Percentiles rank a stretch among this genome's conserved stretches.
Conservation (phyloP, 805 yeast genomes). For the Monosporozyma unispora region DNA sequence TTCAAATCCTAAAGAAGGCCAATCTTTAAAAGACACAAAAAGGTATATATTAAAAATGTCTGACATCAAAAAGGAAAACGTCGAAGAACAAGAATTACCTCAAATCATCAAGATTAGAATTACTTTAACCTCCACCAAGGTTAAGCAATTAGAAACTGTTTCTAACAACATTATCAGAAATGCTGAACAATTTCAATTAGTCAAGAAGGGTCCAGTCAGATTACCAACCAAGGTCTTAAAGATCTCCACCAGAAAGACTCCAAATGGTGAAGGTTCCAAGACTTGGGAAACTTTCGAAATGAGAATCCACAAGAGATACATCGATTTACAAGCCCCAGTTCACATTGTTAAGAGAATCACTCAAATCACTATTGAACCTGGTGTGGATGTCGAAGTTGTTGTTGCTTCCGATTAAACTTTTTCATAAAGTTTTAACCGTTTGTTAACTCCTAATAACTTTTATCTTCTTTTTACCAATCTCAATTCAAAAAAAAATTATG, state of each 20-base stretch:
- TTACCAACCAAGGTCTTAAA: constrained; percentile 98
- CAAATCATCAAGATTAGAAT: constrained; percentile 96
- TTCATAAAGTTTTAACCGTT: not conserved
- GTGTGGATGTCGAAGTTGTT: constrained; percentile 96
- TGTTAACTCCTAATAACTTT: not conserved
- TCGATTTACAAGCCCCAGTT: constrained; percentile 96
- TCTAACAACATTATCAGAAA: constrained; percentile 82
- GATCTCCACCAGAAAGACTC: constrained; percentile 99
- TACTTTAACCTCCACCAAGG: constrained; percentile 97
- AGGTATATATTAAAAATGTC: constrained; percentile 50
- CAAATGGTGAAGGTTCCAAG: constrained; percentile 99
- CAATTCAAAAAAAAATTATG: not conserved
- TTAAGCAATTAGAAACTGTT: constrained; percentile 95
- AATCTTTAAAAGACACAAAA: constrained; percentile 26
- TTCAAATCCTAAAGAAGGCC: constrained; percentile 3
- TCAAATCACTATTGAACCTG: constrained; percentile 96
- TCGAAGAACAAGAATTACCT: constrained; percentile 69
- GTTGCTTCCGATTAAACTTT: constrained; percentile 40
- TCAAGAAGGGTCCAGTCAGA: constrained; percentile 99
- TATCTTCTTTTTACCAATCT: not conserved
- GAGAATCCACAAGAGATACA: constrained; percentile 99
- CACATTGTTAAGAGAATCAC: constrained; percentile 89
- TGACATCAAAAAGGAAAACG: constrained; percentile 79
- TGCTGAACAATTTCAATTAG: constrained; percentile 73
- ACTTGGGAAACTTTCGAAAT: constrained; percentile 99